Evolutionary conservation across 768 basidiomycete genomes (phyloP), one percentile per base, ranked within the genome.

Genomic region (Butyriboletus loyo): DNA sequence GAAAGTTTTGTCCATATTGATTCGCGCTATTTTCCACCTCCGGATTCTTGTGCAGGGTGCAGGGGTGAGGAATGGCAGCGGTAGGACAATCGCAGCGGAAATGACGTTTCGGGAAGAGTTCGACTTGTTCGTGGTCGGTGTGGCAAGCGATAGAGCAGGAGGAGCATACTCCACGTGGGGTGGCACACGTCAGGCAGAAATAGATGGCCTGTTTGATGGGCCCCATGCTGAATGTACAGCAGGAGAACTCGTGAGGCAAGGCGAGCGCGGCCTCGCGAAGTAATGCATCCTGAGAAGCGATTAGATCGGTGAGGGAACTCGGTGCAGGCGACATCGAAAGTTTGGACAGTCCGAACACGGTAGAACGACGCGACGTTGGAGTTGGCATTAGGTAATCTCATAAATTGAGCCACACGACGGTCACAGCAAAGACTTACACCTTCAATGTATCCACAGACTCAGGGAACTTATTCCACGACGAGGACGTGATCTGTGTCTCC

Each of bases 61-160:
- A 93, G 2, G 74, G 49, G 54, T 86, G 85, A 0, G 77, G 60
- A 21, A 91, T 69, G 5, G 80, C 74, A 13, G 70, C 52, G 17
- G 91, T 92, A 4, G 91, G 89, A 66, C 91, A 93, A 68, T 93
- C 91, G 63, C 91, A 93, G 31, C 86, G 82, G 63, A 92, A 92
- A 53, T 76, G 72, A 58, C 90, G 81, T 66, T 93, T 93, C 1
- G 90, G 89, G 70, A 93, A 92, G 53, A 93, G 77, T 67, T 93
- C 91, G 46, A 92, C 68, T 65, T 93, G 91, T 61, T 92, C 86
- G 67, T 92, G 89, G 66, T 89, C 77, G 14, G 87, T 87, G 65
- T 94, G 91, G 65, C 91, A 94, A 22, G 90, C 87, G 46, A 92
- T 79, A 27, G 88, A 90, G 70, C 91, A 94, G 7, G 91, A 86